Conservation (phyloP, 2,329 filamentous ascomycete species). For the Calonectria pteridis region DNA sequence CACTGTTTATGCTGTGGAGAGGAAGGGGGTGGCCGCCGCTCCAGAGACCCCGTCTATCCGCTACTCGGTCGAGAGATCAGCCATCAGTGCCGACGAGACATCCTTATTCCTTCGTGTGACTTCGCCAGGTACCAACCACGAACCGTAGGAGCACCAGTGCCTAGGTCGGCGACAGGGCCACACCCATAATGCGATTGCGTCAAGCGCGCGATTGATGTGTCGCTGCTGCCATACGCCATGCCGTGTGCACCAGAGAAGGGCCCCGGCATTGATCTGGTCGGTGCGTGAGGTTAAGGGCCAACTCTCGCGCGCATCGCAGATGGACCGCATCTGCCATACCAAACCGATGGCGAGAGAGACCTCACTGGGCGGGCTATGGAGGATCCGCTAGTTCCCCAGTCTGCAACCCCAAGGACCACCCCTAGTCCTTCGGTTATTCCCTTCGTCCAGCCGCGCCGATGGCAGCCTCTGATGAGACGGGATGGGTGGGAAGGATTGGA, state of each 20-base stretch:
- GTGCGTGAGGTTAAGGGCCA: neutral
- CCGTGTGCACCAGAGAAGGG: constrained; percentile 5
- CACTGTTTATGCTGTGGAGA: constrained; percentile 27
- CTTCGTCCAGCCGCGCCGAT: constrained; percentile 31
- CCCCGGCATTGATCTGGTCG: neutral
- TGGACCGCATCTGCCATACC: neutral
- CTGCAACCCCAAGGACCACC: constrained; percentile 14
- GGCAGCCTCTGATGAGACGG: constrained; percentile 18
- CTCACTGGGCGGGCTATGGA: constrained; percentile 6
- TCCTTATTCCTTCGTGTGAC: constrained; percentile 4
- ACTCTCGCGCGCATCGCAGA: neutral
- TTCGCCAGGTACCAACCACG: constrained; percentile 6
- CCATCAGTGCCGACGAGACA: constrained; percentile 5
- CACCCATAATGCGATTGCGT: constrained; percentile 7
- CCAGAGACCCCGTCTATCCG: neutral
- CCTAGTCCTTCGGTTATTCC: constrained; percentile 28
- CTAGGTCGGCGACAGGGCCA: neutral
- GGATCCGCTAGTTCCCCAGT: constrained; percentile 20
- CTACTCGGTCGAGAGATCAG: constrained; percentile 4
- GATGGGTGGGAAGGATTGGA: constrained; percentile 27
- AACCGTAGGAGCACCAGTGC: neutral
- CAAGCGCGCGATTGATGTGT: constrained; percentile 13
- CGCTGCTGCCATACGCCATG: neutral
- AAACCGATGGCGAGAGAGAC: neutral
- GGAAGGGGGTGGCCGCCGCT: constrained; percentile 17